A percentile compares a stretch with the other conserved stretches of the same genome.
These are phyloP conservation scores for Aaosphaeria arxii DNA, from an alignment of 2,329 filamentous ascomycete species.

Conservation along the genomic window DNA sequence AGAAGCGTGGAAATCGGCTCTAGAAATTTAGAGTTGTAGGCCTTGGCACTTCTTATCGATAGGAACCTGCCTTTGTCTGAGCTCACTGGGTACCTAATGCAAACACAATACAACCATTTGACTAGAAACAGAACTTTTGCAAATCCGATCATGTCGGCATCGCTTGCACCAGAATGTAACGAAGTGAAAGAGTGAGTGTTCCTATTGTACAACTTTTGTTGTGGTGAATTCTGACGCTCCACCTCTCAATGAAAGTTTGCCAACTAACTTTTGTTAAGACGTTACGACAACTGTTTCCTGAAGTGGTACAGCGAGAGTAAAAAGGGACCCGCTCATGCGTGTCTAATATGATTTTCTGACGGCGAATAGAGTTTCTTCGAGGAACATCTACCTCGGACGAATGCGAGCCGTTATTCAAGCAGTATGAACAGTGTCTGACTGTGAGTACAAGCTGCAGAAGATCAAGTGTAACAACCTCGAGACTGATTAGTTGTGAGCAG, in stretches of 20 bases:
- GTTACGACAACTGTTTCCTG: slow-evolving; percentile 94
- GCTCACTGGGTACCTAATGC: too few species aligned
- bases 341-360: neutral
- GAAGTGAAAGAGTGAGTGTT: slow-evolving; percentile 82
- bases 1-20: neutral
- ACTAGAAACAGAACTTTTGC: too few species aligned
- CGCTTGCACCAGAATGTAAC: slow-evolving; percentile 90
- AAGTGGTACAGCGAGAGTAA: slow-evolving; percentile 99
- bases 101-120: too few species aligned
- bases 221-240: too few species aligned
- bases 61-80: too few species aligned
- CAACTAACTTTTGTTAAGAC: slow-evolving; percentile 50
- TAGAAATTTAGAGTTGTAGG: slow-evolving; percentile 3
- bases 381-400: slow-evolving; percentile 82
- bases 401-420: slow-evolving; percentile 79
- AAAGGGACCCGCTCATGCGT: slow-evolving; percentile 9
- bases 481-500: slow-evolving; percentile 45
- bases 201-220: neutral
- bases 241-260: neutral
- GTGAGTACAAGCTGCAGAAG: slow-evolving; percentile 49
- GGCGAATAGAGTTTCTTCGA: slow-evolving; percentile 70
- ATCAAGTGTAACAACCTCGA: too few species aligned
- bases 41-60: slow-evolving; percentile 12
- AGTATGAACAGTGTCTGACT: slow-evolving; percentile 82
- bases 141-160: slow-evolving; percentile 72